Conservation (phyloP, 2,329 filamentous ascomycete species). For the Monosporascus sp. region DNA sequence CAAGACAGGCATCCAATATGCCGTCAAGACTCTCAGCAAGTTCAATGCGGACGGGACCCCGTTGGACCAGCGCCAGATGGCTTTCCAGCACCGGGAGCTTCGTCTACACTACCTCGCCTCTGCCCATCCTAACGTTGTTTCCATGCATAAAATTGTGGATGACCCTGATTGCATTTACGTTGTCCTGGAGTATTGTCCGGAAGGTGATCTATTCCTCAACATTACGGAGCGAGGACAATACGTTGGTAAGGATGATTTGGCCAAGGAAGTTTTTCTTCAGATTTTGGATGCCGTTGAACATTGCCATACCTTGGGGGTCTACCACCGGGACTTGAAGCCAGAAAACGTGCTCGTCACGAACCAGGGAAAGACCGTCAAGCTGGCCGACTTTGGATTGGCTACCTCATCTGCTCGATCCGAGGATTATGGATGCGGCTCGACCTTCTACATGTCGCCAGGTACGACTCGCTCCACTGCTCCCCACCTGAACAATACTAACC, state of each 20-base stretch:
- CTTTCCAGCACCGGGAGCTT: conserved; percentile 92
- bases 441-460: conserved; percentile 99
- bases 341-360: conserved; percentile 96
- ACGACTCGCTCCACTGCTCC: conserved; percentile 34
- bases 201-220: conserved; percentile 94
- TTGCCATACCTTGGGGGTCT: conserved; percentile 90
- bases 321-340: conserved; percentile 95
- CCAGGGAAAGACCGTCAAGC: conserved; percentile 82
- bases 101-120: conserved; percentile 85
- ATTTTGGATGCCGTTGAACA: conserved; percentile 94
- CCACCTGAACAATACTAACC: conserved; percentile 16
- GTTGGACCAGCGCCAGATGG: conserved; percentile 77
- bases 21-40: conserved; percentile 96
- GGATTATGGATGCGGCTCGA: conserved; percentile 96
- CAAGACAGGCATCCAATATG: conserved; percentile 75
- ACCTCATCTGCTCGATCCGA: conserved; percentile 78
- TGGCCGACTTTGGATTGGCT: conserved; percentile 95
- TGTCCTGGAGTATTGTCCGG: conserved; percentile 92
- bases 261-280: conserved; percentile 85
- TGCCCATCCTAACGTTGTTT: conserved; percentile 87
- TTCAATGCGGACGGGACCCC: conserved; percentile 64
- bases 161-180: conserved; percentile 90
- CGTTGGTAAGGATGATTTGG: conserved; percentile 83
- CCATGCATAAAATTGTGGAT: conserved; percentile 89
- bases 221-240: conserved; percentile 95